Evolutionary conservation across 805 yeast species (phyloP).

Genomic region (Cyberlindnera japonica): DNA sequence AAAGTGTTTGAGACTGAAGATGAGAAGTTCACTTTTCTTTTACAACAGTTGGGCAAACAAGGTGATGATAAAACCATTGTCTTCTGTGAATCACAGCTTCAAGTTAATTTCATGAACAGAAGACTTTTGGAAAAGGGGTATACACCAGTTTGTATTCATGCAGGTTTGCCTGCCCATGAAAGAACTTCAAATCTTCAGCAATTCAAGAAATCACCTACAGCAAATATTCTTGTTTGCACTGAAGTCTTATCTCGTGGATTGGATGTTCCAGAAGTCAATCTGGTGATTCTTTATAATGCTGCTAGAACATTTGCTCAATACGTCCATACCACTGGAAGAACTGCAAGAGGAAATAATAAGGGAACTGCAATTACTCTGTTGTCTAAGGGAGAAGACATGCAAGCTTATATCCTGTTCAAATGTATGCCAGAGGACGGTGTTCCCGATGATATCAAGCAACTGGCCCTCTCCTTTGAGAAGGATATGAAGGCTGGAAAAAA

Average conservation of each 20-base stretch:
- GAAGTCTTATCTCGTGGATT: constrained; percentile 94
- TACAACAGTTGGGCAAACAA: constrained; percentile 50
- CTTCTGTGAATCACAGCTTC: constrained; percentile 85
- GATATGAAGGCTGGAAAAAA: constrained; percentile 67
- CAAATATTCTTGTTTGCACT: constrained; percentile 77
- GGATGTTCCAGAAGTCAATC: constrained; percentile 79
- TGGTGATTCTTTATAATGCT: constrained; percentile 79
- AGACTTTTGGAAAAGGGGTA: constrained; percentile 51
- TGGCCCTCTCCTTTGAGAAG: constrained; percentile 53
- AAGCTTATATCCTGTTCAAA: constrained; percentile 52
- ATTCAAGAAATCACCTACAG: constrained; percentile 45
- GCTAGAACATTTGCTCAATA: constrained; percentile 93
- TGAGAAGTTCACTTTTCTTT: constrained; percentile 52
- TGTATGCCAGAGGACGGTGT: constrained; percentile 49
- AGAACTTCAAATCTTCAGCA: constrained; percentile 69
- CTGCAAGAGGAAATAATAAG: constrained; percentile 77
- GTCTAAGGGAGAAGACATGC: constrained; percentile 57
- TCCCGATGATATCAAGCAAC: constrained; percentile 44
- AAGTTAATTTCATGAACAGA: constrained; percentile 68
- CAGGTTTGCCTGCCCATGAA: constrained; percentile 86
- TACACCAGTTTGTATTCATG: constrained; percentile 73
- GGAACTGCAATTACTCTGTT: constrained; percentile 81
- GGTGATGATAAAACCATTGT: constrained; percentile 56
- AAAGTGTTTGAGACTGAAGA: constrained; percentile 51
- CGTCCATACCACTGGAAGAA: constrained; percentile 93